phyloP scores from a whole-genome alignment of 345 rosid genomes.

The Camelina hispida region DNA sequence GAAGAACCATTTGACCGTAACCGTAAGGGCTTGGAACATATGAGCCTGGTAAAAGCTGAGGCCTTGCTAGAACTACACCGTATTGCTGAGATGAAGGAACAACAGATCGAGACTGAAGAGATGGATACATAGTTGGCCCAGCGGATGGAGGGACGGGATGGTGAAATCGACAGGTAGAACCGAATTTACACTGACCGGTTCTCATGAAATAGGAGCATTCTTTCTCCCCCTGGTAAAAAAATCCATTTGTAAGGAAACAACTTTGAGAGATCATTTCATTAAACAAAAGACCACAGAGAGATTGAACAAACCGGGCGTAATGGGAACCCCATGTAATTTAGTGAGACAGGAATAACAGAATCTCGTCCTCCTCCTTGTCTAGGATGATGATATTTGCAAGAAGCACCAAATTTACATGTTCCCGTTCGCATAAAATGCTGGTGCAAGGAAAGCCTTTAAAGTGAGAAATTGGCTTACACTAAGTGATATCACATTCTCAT shows the following conservation, averaged over 20 bases:
- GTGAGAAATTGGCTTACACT: constrained; percentile 15
- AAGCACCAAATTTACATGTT: constrained; percentile 88
- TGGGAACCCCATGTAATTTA: constrained; percentile 80
- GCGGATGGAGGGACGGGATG: constrained; percentile 74
- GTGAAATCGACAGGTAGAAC: constrained; percentile 80
- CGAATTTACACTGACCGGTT: constrained; percentile 93
- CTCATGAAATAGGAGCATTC: constrained; percentile 88
- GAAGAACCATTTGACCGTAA: constrained; percentile 59
- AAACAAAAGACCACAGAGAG: constrained; percentile 3
- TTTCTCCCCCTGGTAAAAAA: constrained; percentile 71
- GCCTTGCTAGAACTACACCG: constrained; percentile 72
- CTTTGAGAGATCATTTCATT: constrained; percentile 22
- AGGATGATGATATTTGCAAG: constrained; percentile 96
- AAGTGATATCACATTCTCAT: background rate
- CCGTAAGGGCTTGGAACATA: constrained; percentile 77
- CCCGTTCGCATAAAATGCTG: constrained; percentile 93
- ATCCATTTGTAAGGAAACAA: constrained; percentile 19
- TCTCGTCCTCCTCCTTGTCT: constrained; percentile 57
- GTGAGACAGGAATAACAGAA: constrained; percentile 55
- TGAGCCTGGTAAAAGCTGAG: constrained; percentile 71
- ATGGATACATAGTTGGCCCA: constrained; percentile 59
- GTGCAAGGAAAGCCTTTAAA: constrained; percentile 34
- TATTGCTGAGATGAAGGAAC: constrained; percentile 72
- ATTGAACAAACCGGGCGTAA: constrained; percentile 75
- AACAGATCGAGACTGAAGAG: constrained; percentile 61